phyloP scores from a whole-genome alignment of 257 asterid genomes.

The Solanum chiquidenum region DNA sequence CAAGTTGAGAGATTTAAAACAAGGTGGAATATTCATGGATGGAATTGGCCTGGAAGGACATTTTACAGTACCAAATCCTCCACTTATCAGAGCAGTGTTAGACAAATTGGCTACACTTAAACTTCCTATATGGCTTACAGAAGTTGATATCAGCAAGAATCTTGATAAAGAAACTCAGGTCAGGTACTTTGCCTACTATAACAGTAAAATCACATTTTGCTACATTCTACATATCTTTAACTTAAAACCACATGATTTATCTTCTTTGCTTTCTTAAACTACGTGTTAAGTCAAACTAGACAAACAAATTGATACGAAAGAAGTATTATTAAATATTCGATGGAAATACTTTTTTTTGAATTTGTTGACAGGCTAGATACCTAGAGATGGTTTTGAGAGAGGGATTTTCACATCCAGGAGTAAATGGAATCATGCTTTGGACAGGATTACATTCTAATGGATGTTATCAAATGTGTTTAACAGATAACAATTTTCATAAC shows the following conservation, averaged over 20 bases:
- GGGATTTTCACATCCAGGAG: constrained; percentile 46
- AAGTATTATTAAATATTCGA: neutral
- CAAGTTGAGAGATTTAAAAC: constrained; percentile 22
- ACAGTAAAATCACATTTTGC: neutral
- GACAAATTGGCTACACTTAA: constrained; percentile 41
- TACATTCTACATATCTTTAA: neutral
- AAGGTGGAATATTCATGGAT: constrained; percentile 26
- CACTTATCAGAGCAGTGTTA: constrained; percentile 31
- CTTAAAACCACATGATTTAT: too few relatives aligned
- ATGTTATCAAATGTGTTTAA: constrained; percentile 50
- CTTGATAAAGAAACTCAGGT: constrained; percentile 35
- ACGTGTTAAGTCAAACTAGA: neutral
- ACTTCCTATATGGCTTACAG: constrained; percentile 45
- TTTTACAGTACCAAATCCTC: constrained; percentile 33
- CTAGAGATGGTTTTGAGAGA: constrained; percentile 37
- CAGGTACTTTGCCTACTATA: neutral
- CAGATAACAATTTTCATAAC: constrained; percentile 27
- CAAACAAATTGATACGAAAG: neutral
- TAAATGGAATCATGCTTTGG: constrained; percentile 54
- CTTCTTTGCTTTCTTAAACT: neutral
- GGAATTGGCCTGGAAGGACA: constrained; percentile 48
- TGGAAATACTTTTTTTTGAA: neutral
- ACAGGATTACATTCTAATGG: constrained; percentile 35
- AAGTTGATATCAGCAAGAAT: constrained; percentile 34
- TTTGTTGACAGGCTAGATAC: constrained; percentile 34